Percentiles rank a stretch among this genome's conserved stretches.
Conservation (phyloP, 2,329 filamentous ascomycete genomes). For the Pseudocercospora eumusae region DNA sequence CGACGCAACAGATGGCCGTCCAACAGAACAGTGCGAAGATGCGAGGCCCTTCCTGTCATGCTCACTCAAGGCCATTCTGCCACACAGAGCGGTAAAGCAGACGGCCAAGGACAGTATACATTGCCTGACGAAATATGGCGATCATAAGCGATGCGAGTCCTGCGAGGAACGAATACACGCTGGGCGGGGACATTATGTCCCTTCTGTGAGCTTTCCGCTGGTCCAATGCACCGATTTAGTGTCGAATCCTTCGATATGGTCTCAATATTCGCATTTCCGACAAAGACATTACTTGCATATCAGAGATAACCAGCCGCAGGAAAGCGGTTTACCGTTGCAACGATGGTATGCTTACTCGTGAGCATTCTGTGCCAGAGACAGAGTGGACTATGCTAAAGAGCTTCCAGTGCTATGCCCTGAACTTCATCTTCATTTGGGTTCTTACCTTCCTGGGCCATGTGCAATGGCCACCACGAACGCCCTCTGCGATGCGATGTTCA, state of each 20-base stretch:
- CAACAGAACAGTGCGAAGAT: not conserved
- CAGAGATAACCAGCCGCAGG: not conserved
- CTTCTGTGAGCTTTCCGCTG: not conserved
- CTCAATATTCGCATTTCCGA: not conserved
- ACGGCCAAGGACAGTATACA: not conserved
- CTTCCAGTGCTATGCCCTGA: not conserved
- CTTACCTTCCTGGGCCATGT: not conserved
- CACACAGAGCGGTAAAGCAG: not conserved
- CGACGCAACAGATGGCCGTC: not conserved
- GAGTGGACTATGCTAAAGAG: not conserved
- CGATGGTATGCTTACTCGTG: not conserved
- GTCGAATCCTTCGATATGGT: not conserved
- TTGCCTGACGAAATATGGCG: not conserved
- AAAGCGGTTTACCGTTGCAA: not conserved
- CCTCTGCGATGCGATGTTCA: not conserved
- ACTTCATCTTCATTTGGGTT: not conserved
- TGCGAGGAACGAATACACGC: not conserved
- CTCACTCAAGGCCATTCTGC: not conserved
- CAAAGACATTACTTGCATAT: not conserved
- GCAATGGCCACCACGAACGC: not conserved
- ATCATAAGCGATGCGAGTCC: not conserved
- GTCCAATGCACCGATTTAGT: not conserved
- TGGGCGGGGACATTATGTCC: not conserved
- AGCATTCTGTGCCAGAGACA: not conserved
- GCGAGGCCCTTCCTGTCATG: not conserved